Conservation (phyloP, 306 rosid genomes). For the Ceratonia siliqua region DNA sequence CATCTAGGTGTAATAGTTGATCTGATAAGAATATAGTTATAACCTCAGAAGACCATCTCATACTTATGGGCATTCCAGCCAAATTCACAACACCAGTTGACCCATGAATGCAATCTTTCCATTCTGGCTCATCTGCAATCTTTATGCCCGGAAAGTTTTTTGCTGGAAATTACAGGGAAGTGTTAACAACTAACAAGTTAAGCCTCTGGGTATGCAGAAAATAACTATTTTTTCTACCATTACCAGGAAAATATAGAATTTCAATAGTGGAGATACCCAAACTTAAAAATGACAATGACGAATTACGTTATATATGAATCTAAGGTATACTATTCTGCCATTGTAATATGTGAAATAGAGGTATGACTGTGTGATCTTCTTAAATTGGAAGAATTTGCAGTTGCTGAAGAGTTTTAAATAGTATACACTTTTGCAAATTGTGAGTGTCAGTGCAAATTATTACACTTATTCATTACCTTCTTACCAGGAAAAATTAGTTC, state of each 20-base stretch:
- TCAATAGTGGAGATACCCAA: background rate
- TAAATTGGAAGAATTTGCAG: constrained; percentile 15
- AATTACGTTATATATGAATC: constrained; percentile 1
- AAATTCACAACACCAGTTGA: constrained; percentile 90
- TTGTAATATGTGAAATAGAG: constrained; percentile 3
- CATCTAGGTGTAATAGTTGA: constrained; percentile 1
- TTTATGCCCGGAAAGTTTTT: constrained; percentile 81
- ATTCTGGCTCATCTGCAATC: constrained; percentile 80
- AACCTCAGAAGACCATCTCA: constrained; percentile 97
- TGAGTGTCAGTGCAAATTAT: constrained; percentile 26
- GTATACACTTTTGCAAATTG: constrained; percentile 17
- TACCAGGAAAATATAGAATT: constrained; percentile 16
- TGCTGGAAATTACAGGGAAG: constrained; percentile 48
- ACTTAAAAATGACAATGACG: constrained; percentile 1
- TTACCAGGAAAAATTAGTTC: constrained; percentile 95
- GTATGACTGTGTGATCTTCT: constrained; percentile 5
- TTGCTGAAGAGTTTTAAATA: background rate
- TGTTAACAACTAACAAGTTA: constrained; percentile 35
- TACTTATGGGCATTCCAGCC: constrained; percentile 95
- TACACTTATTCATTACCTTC: constrained; percentile 74
- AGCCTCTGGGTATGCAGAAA: constrained; percentile 13
- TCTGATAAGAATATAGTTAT: constrained; percentile 31
- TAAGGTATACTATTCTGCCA: background rate
- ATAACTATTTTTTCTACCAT: background rate
- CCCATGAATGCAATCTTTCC: constrained; percentile 82